These are phyloP conservation scores for Paxillus ammoniavirescens DNA, from an alignment of 768 basidiomycete species.

Conservation along the genomic window DNA sequence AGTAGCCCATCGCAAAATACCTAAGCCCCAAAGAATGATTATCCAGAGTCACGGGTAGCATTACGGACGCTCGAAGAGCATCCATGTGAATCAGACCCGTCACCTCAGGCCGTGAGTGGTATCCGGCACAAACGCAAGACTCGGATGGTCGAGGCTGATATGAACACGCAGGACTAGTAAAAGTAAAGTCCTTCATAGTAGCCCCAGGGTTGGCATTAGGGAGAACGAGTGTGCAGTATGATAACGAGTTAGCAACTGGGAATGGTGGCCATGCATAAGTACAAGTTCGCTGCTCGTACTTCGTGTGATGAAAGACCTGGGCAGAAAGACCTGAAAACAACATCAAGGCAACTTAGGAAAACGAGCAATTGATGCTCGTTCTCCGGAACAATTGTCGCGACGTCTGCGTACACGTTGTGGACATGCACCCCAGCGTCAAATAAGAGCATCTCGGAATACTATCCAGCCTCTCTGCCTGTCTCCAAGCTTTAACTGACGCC, in stretches of 20 bases:
- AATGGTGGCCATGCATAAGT: neutral
- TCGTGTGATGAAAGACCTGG: neutral
- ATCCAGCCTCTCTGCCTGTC: neutral
- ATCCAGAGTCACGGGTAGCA: neutral
- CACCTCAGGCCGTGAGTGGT: neutral
- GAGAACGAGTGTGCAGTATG: neutral
- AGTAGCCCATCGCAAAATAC: neutral
- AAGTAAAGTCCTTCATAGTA: no score
- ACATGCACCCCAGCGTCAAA: constrained; percentile 22
- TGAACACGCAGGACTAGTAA: no score
- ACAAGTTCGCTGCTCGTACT: neutral
- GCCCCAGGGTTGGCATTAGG: neutral
- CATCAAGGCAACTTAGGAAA: constrained; percentile 2
- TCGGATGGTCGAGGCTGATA: no score
- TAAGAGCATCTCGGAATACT: constrained; percentile 16
- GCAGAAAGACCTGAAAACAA: neutral
- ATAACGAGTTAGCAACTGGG: no score
- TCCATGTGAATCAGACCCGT: neutral
- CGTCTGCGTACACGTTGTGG: constrained; percentile 7
- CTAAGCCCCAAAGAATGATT: neutral
- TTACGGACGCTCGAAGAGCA: neutral
- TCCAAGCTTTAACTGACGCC: constrained; percentile 19
- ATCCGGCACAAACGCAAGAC: neutral
- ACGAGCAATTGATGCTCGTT: constrained; percentile 17
- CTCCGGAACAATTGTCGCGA: constrained; percentile 5